Conservation (phyloP, 106 monocot genomes). For the Xerophyta viscosa region DNA sequence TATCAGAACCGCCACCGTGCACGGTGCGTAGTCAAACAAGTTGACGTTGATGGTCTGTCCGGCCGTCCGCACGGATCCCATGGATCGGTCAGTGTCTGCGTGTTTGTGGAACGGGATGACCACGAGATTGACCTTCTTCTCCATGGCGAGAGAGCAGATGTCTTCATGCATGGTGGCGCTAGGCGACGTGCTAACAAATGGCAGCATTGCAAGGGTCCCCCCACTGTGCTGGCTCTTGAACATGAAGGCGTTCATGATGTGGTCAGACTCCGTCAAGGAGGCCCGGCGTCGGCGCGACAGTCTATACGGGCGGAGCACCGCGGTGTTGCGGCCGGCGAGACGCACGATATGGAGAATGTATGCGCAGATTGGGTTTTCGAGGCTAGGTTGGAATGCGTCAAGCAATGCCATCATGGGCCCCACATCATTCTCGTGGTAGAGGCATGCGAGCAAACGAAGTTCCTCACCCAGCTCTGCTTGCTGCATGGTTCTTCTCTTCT, state of each 20-base stretch:
- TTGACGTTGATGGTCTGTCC: not conserved
- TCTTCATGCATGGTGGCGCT: no score
- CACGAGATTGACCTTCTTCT: not conserved
- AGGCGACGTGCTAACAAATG: no score
- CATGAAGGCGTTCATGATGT: constrained; percentile 17
- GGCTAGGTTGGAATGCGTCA: not conserved
- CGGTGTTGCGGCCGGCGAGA: not conserved
- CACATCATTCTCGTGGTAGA: constrained; percentile 5
- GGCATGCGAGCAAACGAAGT: constrained; percentile 2
- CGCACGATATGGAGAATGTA: constrained; percentile 4
- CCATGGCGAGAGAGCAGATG: not conserved
- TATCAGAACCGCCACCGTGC: not conserved
- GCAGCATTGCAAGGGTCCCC: not conserved
- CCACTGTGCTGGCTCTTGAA: not conserved
- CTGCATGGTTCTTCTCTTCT: constrained; percentile 11
- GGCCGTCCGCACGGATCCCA: not conserved
- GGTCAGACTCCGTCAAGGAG: constrained; percentile 5
- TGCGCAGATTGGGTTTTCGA: not conserved
- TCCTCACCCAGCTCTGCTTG: constrained; percentile 1
- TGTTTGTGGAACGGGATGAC: not conserved
- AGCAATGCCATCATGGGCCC: constrained; percentile 9
- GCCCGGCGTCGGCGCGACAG: not conserved
- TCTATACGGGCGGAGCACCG: not conserved
- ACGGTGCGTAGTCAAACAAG: not conserved
- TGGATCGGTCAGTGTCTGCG: not conserved